phyloP scores from a whole-genome alignment of 2,329 filamentous ascomycete species.

The Geosmithia flava region DNA sequence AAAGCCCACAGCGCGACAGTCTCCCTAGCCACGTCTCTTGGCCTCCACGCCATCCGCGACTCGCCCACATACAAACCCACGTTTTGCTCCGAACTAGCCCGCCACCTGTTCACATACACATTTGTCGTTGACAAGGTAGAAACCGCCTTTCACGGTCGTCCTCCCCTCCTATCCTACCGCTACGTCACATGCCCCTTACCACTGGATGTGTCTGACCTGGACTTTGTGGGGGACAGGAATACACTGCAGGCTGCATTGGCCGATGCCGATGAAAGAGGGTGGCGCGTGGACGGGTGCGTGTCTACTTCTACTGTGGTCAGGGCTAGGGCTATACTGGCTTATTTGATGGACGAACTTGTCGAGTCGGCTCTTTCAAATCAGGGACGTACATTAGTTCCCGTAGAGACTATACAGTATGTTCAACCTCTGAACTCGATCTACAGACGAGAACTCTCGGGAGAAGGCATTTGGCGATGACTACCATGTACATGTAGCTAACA shows the following conservation, averaged over 20 bases:
- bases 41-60: slow-evolving; percentile 10
- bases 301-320: slow-evolving; percentile 17
- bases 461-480: no score
- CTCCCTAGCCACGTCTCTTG: slow-evolving; percentile 14
- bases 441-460: no score
- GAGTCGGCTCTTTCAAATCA: slow-evolving; percentile 13
- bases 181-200: slow-evolving; percentile 42
- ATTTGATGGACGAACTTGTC: slow-evolving; percentile 13
- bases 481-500: no score
- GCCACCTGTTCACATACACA: slow-evolving; percentile 19
- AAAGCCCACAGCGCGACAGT: slow-evolving; percentile 18
- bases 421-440: no score
- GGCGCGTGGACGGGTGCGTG: slow-evolving; percentile 19
- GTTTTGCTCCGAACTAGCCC: slow-evolving; percentile 16
- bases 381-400: neutral
- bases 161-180: slow-evolving; percentile 36
- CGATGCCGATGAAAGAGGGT: slow-evolving; percentile 20
- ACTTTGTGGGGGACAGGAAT: slow-evolving; percentile 27
- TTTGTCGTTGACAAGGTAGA: slow-evolving; percentile 35
- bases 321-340: slow-evolving; percentile 10
- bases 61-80: slow-evolving; percentile 11
- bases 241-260: slow-evolving; percentile 4
- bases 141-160: slow-evolving; percentile 39
- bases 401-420: slow-evolving; percentile 7
- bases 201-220: slow-evolving; percentile 37